Base-by-base conservation (phyloP, 257 asterid genomes). In the Solanum chilense region DNA sequence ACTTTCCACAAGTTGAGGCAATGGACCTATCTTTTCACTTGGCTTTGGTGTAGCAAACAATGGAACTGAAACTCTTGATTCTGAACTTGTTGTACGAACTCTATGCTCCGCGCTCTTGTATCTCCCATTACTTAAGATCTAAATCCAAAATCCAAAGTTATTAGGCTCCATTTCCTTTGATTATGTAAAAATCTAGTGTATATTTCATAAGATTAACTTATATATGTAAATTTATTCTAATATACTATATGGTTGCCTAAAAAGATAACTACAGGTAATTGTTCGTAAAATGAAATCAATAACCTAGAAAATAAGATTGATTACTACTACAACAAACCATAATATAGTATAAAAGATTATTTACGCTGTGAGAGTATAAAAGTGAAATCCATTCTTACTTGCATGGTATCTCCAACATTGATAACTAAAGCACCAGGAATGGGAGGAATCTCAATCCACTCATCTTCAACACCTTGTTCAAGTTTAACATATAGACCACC, bases 401-500 rank as follows among this genome's bases (percentile, higher is more conserved):
- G 90, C 44, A 91, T 73, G 78, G 93, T 87, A 77, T 91, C 92
- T 39, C 93, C 93, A 47, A 91, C 16, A 21, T 89, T 91, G 47
- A 91, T 82, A 35, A 91, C 90, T 58, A 91, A 86, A 83, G 93
- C 92, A 42, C 88, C 91, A 31, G 88, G 86, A 68, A 86, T 58
- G 11, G 93, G 91, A 64, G 93, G 90, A 82, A 91, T 88, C 78
- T 91, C 92, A 11, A 89, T 29, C 93, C 93, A 91, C n/a, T 85
- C 88, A 71, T 74, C 88, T 12, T 87, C 37, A 7, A 12, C 12
- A 27, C 47, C 89, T 71, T 86, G 78, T 62, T 91, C 91, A 5
- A 88, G n/a, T 81, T 91, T 91, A 9, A 91, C 93, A 35, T 91
- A 91, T 56, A 91, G 86, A 52, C 92, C 93, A 74, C 93, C 93